Conservation (phyloP, 2,329 filamentous ascomycete genomes). For the Chaetomium strumarium region DNA sequence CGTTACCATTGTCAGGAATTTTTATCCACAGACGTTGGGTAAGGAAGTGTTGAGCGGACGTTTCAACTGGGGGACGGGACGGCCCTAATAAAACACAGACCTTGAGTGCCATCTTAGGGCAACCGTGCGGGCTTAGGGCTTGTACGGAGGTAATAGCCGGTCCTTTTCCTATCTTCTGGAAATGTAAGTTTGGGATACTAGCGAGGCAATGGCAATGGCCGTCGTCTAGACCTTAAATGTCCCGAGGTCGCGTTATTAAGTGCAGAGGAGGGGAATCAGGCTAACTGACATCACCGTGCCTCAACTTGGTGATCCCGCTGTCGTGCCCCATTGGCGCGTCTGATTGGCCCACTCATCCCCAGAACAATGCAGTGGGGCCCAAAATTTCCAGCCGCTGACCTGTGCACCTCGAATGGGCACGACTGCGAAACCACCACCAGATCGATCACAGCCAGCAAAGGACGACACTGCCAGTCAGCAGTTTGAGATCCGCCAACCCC, state of each 20-base stretch:
- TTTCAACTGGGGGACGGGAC: too few species aligned
- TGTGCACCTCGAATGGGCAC: slow-evolving; percentile 5
- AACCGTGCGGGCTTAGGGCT: neutral
- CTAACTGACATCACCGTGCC: slow-evolving; percentile 17
- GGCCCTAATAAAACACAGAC: slow-evolving; percentile 5
- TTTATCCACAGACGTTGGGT: neutral
- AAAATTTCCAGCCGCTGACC: slow-evolving; percentile 9
- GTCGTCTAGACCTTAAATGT: neutral
- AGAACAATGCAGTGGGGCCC: neutral
- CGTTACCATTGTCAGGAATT: neutral
- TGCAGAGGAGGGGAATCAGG: slow-evolving; percentile 1
- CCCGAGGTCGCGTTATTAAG: neutral
- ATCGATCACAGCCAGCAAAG: neutral
- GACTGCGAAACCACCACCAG: neutral
- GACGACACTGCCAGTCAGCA: neutral
- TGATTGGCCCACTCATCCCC: slow-evolving; percentile 1
- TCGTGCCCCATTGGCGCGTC: neutral
- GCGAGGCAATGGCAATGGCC: neutral
- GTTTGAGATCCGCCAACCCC: neutral
- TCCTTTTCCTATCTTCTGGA: too few species aligned
- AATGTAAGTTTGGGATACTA: neutral
- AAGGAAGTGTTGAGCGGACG: neutral
- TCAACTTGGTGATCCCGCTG: neutral
- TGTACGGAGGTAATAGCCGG: neutral
- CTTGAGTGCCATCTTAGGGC: slow-evolving; percentile 20